These are phyloP conservation scores for Monosporascus sp. DNA, from an alignment of 2,329 filamentous ascomycete genomes.

Conservation along the genomic window DNA sequence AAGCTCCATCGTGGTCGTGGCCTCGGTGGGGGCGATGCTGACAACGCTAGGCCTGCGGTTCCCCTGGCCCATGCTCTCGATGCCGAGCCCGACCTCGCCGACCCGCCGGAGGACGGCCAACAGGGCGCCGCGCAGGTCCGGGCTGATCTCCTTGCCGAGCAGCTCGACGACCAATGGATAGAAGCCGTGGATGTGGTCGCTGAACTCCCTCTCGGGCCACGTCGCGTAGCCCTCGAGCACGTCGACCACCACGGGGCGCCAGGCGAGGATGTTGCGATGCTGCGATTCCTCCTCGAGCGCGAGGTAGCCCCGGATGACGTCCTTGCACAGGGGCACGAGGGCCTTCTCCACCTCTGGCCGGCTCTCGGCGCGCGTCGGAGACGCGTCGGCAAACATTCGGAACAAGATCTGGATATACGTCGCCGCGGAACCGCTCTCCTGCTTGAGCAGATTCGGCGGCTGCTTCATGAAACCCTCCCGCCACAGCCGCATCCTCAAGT, in stretches of 20 bases:
- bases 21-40: slow-evolving; percentile 22
- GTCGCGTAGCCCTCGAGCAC: slow-evolving; percentile 88
- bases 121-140: slow-evolving; percentile 73
- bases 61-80: slow-evolving; percentile 40
- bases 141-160: slow-evolving; percentile 72
- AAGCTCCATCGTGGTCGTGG: slow-evolving; percentile 7
- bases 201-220: slow-evolving; percentile 77
- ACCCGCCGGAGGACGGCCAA: slow-evolving; percentile 74
- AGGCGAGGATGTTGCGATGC: slow-evolving; percentile 93
- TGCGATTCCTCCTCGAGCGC: slow-evolving; percentile 91
- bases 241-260: slow-evolving; percentile 94
- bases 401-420: slow-evolving; percentile 96
- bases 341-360: slow-evolving; percentile 83
- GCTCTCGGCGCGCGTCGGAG: slow-evolving; percentile 73
- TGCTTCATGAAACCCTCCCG: slow-evolving; percentile 99
- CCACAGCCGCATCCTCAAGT: slow-evolving; percentile 90
- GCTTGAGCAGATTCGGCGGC: slow-evolving; percentile 93
- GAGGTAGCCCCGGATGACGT: slow-evolving; percentile 84
- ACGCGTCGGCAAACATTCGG: slow-evolving; percentile 91
- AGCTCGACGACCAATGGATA: slow-evolving; percentile 83
- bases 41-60: slow-evolving; percentile 36
- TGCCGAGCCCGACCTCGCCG: slow-evolving; percentile 68
- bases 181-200: slow-evolving; percentile 73
- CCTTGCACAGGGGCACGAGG: slow-evolving; percentile 87
- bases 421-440: slow-evolving; percentile 86